A percentile compares a stretch with the other conserved stretches of the same genome.
Conservation (phyloP, 768 basidiomycete genomes). For the Serendipita sp. region DNA sequence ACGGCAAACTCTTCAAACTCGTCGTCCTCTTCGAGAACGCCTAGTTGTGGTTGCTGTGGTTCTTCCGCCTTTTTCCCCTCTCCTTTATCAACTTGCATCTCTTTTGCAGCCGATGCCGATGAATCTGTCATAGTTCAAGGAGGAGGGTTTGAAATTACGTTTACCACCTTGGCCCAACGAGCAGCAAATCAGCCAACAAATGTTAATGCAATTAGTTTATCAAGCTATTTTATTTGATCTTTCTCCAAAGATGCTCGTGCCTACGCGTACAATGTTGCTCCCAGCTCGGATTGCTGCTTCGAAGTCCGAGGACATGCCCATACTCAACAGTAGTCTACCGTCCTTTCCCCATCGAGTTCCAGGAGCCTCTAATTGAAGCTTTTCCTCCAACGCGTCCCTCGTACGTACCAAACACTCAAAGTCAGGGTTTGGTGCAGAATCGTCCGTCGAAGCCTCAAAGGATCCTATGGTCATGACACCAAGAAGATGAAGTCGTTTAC, state of each 20-base stretch:
- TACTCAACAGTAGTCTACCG: conserved; percentile 46
- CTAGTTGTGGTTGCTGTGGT: conserved; percentile 43
- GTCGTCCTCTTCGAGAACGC: conserved; percentile 92
- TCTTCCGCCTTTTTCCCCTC: not conserved
- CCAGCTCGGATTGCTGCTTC: conserved; percentile 71
- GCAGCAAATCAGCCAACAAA: not conserved
- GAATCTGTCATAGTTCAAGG: not conserved
- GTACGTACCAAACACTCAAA: conserved; percentile 57
- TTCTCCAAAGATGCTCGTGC: conserved; percentile 76
- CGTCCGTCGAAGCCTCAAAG: conserved; percentile 32
- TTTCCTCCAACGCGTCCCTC: conserved; percentile 37
- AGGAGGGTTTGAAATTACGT: not conserved
- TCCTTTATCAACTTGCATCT: not conserved
- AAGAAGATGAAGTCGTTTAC: conserved; percentile 58
- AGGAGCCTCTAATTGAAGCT: conserved; percentile 21
- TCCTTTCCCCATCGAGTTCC: conserved; percentile 34
- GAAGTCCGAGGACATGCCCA: conserved; percentile 98
- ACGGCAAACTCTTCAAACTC: conserved; percentile 90
- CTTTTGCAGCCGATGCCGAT: not conserved
- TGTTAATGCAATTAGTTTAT: not conserved
- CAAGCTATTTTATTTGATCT: conserved; percentile 35
- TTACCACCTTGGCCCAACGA: not conserved
- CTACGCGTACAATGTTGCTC: conserved; percentile 79
- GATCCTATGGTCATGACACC: conserved; percentile 98
- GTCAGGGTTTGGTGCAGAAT: conserved; percentile 41